Evolutionary conservation across 257 asterid species (phyloP), one percentile per base, ranked within the genome.

Genomic region (Primulina huaijiensis): DNA sequence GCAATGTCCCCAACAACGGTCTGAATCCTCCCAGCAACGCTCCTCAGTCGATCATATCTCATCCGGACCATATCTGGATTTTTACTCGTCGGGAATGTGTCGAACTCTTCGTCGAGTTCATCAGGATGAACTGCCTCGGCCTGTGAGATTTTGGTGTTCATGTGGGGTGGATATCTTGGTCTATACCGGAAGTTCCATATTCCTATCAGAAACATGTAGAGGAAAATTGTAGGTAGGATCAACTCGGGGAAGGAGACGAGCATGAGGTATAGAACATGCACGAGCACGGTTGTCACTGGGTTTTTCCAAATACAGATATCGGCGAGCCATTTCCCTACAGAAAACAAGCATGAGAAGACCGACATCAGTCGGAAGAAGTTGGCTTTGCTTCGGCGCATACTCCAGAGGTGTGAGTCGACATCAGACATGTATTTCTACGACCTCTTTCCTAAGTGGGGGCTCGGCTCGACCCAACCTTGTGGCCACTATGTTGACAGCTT

Each of bases 361-460:
- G 97, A 79, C 95, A 88, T 92, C 14, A 92, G 78, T 5, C 98
- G 90, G 71, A 90, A 92, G 73, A 92, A 90, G 65, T 88, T 92
- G 0, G 98, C 98, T 78, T 87, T 92, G 92, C 97, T 90, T 37
- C 94, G 75, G 6, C 98, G 82, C 92, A 90, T 90, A 80, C 98
- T 92, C 98, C 98, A 92, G 0, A 92, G 89, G 67, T 92, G 98
- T 0, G 98, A 81, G 76, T 92, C 97, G 23, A 85, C 92, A 62
- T 92, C 97, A 0, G 96, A 90, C 98, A 92, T 88, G 56, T 88
- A 90, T 57, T 57, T 88, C 97, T 0, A 92, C 96, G 2, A 92
- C 92, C 75, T 92, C 97, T 83, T 88, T 90, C 30, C 95, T 78
- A 1, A 92, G 85, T 8, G 98, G 93, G 20, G 98, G 98, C 74